Base-by-base conservation (phyloP, 2,329 filamentous ascomycete species). In the Beauveria pseudobassiana region DNA sequence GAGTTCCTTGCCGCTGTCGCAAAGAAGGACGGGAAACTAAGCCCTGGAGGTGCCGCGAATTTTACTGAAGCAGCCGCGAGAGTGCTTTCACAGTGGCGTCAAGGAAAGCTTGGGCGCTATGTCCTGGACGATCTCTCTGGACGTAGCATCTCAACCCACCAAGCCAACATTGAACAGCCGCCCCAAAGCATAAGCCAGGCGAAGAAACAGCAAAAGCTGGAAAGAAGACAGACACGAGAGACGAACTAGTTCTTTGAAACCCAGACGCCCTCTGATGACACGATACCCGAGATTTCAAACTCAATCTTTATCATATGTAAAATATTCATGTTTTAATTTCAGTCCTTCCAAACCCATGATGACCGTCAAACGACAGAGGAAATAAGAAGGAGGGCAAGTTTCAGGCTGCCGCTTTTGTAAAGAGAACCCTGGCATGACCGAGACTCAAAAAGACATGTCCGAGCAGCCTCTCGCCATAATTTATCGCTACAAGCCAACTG, bases 41-140 rank as follows among this genome's bases (percentile, higher is more conserved):
- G 82, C 52, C 87, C 88, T 65, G 90, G 91, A 1, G 92, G 91
- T 0, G 73, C 81, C 10, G 86, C 88, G 0, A 87, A 90, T 70
- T 75, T 84, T 28, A 87, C 92, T 59, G 85, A 85, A 8, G 87
- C 91, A 2, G 93, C 93, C 2, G 76, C 91, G 42, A 91, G 90
- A 82, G 79, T 96, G 62, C 82, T 98, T 14, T 87, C 92, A 68
- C 84, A 87, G 70, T 99, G 91, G 90, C 83, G 93, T 56, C 81
- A 79, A 26, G 95, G 95, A 1, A 77, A 84, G 34, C 70, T 98
- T 61, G 93, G 93, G 0, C 80, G 77, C 46, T 95, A 96, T 69
- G 76, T 91, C 22, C 79, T 99, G 38, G 95, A 99, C 70, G 84
- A 91, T 61, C 78, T 98, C 14, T 81, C 79, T 22, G 81, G 83